A percentile compares a stretch with the other conserved stretches of the same genome.
Conservation (phyloP, 306 rosid genomes). For the Argentina anserina region DNA sequence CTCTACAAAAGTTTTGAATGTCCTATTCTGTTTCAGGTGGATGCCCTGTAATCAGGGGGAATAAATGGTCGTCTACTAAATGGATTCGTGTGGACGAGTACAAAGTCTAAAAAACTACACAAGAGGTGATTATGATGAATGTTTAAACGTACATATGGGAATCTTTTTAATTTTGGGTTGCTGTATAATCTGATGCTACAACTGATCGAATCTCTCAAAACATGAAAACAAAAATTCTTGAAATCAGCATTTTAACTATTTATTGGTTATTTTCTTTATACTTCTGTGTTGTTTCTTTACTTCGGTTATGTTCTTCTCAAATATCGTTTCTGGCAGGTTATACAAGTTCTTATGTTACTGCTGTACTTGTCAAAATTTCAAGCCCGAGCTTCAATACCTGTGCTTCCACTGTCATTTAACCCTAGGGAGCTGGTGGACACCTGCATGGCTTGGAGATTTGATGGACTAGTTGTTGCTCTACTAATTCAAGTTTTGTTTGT, state of each 20-base stretch:
- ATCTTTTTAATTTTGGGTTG: not conserved
- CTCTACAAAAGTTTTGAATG: not conserved
- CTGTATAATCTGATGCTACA: not conserved
- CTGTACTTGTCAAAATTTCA: constrained; percentile 23
- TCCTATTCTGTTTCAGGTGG: constrained; percentile 66
- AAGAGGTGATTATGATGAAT: constrained; percentile 32
- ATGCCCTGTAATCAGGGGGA: constrained; percentile 91
- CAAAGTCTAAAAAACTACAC: constrained; percentile 46
- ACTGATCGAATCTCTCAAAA: not conserved
- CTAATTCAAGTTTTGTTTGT: constrained; percentile 41
- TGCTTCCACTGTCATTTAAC: constrained; percentile 27
- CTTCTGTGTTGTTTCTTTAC: not conserved
- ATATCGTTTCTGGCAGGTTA: constrained; percentile 41
- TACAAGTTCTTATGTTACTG: constrained; percentile 27
- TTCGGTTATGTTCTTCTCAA: not conserved
- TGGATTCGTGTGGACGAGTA: constrained; percentile 84
- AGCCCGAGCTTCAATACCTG: constrained; percentile 21
- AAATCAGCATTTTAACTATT: not conserved
- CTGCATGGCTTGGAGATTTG: constrained; percentile 30
- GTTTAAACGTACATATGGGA: not conserved
- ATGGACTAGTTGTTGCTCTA: constrained; percentile 32
- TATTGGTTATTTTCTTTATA: not conserved
- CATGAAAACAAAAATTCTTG: not conserved
- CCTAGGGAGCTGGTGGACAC: constrained; percentile 15
- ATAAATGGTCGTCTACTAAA: constrained; percentile 96